phyloP scores from a whole-genome alignment of 2,329 filamentous ascomycete species.

The Cordyceps cateniannulata region DNA sequence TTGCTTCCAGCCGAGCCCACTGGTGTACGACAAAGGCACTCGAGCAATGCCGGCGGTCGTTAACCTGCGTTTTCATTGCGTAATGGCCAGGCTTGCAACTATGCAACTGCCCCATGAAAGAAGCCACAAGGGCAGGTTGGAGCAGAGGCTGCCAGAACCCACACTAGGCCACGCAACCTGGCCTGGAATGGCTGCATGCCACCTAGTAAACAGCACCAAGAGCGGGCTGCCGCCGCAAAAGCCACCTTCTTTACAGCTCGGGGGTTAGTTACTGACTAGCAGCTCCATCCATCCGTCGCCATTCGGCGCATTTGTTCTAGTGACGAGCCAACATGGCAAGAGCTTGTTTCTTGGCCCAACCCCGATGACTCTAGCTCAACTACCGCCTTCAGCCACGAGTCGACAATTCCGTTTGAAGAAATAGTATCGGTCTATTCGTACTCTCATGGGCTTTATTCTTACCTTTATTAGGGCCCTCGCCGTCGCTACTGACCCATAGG shows the following conservation, averaged over 20 bases:
- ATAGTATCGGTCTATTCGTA: neutral
- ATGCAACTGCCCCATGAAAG: neutral
- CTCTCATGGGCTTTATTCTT: neutral
- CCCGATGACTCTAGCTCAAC: neutral
- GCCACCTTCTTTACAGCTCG: conserved; percentile 5
- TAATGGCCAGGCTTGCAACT: conserved; percentile 1
- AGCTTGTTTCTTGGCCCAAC: neutral
- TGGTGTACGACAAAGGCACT: neutral
- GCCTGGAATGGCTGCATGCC: conserved; percentile 6
- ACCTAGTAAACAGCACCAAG: neutral
- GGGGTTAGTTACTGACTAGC: neutral
- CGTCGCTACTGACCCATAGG: neutral
- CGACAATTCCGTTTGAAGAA: neutral
- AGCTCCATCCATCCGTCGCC: neutral
- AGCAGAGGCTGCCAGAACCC: neutral
- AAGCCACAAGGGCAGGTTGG: neutral
- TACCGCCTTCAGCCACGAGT: neutral
- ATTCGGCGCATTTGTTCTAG: neutral
- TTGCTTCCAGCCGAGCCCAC: neutral
- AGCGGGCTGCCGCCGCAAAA: neutral
- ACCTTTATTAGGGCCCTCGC: neutral
- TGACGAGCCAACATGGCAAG: neutral
- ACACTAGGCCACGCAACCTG: neutral
- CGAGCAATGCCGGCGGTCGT: neutral
- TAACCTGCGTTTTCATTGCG: neutral